Evolutionary conservation across 2,329 filamentous ascomycete species (phyloP).

Genomic region (Fusarium austroafricanum): DNA sequence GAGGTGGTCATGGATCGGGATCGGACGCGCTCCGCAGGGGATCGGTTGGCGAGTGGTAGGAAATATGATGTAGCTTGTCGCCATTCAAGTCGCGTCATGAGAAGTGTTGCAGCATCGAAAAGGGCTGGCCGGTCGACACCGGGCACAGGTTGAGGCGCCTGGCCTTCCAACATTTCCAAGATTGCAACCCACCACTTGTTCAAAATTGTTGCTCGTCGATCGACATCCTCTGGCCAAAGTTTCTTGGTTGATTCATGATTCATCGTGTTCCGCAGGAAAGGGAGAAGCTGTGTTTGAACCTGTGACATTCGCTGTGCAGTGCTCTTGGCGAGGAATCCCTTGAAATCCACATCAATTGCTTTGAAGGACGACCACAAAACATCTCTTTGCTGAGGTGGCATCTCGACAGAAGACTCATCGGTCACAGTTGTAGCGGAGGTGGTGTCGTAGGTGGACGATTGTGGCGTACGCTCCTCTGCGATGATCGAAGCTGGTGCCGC

Average conservation of each 20-base stretch:
- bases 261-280: constrained; percentile 79
- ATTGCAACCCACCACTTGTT: constrained; percentile 92
- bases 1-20: constrained; percentile 62
- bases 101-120: constrained; percentile 79
- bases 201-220: constrained; percentile 80
- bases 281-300: constrained; percentile 77
- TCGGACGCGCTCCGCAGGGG: constrained; percentile 58
- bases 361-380: constrained; percentile 68
- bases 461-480: constrained; percentile 53
- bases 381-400: constrained; percentile 59
- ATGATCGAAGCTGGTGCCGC: constrained; percentile 56
- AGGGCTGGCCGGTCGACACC: constrained; percentile 86
- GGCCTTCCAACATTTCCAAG: constrained; percentile 82
- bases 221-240: constrained; percentile 83
- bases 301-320: constrained; percentile 79
- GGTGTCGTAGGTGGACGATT: constrained; percentile 55
- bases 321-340: constrained; percentile 76
- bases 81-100: constrained; percentile 94
- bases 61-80: constrained; percentile 76
- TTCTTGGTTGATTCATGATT: constrained; percentile 72
- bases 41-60: constrained; percentile 69
- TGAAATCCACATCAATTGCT: constrained; percentile 61
- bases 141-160: constrained; percentile 75
- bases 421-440: constrained; percentile 52
- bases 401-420: constrained; percentile 60